Evolutionary conservation across 164 flowering plant genomes (phyloP).

Genomic region (Magnolia officinalis): DNA sequence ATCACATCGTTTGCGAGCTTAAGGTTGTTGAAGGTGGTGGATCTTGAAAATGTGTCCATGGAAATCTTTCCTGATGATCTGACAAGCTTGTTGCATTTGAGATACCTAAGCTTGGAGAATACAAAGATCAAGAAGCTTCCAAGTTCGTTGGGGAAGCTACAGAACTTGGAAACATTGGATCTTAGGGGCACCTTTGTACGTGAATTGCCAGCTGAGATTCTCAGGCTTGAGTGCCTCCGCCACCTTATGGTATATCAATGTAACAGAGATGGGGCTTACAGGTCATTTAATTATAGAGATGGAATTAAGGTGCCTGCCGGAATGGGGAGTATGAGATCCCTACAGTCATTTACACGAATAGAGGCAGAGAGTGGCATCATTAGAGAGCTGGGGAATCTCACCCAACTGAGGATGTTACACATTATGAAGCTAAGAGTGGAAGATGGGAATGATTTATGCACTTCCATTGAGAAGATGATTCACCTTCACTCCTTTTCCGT

Average conservation of each 20-base stretch:
- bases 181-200: not conserved
- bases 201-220: not conserved
- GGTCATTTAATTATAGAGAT: not conserved
- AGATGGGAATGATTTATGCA: conserved; percentile 26
- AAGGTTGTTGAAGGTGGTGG: not conserved
- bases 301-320: conserved; percentile 27
- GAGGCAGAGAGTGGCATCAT: conserved; percentile 24
- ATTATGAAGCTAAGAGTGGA: conserved; percentile 18
- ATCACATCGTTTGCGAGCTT: not conserved
- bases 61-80: not conserved
- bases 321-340: conserved; percentile 16
- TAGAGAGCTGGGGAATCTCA: conserved; percentile 22
- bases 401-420: conserved; percentile 31
- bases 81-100: not conserved
- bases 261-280: not conserved
- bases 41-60: not conserved
- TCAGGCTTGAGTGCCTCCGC: not conserved
- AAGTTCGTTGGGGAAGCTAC: not conserved
- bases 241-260: not conserved
- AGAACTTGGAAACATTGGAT: not conserved
- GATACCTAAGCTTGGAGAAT: not conserved
- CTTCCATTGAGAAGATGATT: conserved; percentile 29
- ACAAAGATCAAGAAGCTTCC: not conserved
- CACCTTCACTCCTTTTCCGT: conserved; percentile 25
- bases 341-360: conserved; percentile 32